Evolutionary conservation across 495 filamentous ascomycete species (phyloP).

Genomic region (Aspergillus steynii): DNA sequence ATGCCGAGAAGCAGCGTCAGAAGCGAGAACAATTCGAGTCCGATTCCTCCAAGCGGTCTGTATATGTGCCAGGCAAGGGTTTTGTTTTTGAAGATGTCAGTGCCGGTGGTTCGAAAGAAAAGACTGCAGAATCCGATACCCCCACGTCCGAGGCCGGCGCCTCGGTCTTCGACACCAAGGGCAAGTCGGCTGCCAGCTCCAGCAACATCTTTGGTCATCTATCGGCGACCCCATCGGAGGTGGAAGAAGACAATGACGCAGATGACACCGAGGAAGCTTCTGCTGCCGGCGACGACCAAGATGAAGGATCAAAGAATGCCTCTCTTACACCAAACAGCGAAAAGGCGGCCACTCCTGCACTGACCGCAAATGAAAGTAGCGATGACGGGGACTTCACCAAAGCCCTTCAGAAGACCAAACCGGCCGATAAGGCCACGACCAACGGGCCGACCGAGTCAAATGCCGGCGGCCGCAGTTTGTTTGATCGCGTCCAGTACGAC

Average conservation of each 20-base stretch:
- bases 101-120: constrained; percentile 13
- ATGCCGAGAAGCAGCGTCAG: constrained; percentile 47
- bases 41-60: constrained; percentile 30
- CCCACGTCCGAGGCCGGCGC: constrained; percentile 12
- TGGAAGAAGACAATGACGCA: constrained; percentile 42
- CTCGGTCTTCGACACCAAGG: constrained; percentile 24
- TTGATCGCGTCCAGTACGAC: constrained; percentile 56
- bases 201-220: constrained; percentile 65
- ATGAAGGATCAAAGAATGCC: constrained; percentile 11
- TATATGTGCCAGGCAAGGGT: constrained; percentile 45
- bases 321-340: constrained; percentile 19
- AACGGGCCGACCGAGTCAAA: constrained; percentile 31
- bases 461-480: constrained; percentile 51
- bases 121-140: constrained; percentile 17
- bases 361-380: constrained; percentile 25
- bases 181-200: constrained; percentile 28
- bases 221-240: constrained; percentile 54
- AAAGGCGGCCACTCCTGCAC: constrained; percentile 20
- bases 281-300: constrained; percentile 18
- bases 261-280: constrained; percentile 44
- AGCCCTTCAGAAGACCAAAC: constrained; percentile 24
- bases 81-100: constrained; percentile 36
- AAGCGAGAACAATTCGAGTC: constrained; percentile 42
- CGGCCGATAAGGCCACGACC: constrained; percentile 19
- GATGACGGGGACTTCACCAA: constrained; percentile 27